phyloP scores from a whole-genome alignment of 1,284 basidiomycete species.

The Cryptococcus jaspeensis region DNA sequence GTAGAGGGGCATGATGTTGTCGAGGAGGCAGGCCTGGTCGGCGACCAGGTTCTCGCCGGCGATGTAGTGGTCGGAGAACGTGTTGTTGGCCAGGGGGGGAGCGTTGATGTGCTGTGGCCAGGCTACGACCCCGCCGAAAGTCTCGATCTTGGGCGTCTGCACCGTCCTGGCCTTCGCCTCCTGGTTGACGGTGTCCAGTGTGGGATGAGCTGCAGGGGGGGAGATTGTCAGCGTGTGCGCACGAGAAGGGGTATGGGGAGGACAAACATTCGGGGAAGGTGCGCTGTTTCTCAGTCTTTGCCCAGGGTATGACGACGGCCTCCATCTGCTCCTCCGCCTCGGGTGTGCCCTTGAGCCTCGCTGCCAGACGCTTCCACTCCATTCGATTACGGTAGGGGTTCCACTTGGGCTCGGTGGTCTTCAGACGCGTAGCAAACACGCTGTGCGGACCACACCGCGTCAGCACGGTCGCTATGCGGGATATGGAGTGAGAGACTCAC shows the following conservation, averaged over 20 bases:
- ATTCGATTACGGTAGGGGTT: constrained; percentile 23
- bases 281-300: constrained; percentile 16
- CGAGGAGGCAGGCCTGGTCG: constrained; percentile 14
- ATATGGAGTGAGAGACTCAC: constrained; percentile 15
- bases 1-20: constrained; percentile 46
- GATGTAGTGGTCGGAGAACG: constrained; percentile 29
- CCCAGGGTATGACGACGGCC: constrained; percentile 38
- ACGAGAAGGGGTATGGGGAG: not conserved
- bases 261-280: constrained; percentile 12
- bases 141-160: not conserved
- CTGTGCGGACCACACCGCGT: constrained; percentile 9
- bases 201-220: constrained; percentile 5
- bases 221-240: not conserved
- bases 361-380: constrained; percentile 39
- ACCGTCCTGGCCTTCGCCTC: not conserved
- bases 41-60: constrained; percentile 9
- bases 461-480: not conserved
- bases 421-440: constrained; percentile 42
- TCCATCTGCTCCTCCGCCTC: constrained; percentile 9
- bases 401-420: constrained; percentile 34
- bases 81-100: constrained; percentile 21
- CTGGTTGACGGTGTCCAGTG: constrained; percentile 21
- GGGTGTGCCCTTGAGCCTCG: constrained; percentile 24
- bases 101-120: constrained; percentile 24
- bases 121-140: constrained; percentile 7